Evolutionary conservation across 139 green algal species (phyloP).

Genomic region (Tetradesmus lagerheimii): DNA sequence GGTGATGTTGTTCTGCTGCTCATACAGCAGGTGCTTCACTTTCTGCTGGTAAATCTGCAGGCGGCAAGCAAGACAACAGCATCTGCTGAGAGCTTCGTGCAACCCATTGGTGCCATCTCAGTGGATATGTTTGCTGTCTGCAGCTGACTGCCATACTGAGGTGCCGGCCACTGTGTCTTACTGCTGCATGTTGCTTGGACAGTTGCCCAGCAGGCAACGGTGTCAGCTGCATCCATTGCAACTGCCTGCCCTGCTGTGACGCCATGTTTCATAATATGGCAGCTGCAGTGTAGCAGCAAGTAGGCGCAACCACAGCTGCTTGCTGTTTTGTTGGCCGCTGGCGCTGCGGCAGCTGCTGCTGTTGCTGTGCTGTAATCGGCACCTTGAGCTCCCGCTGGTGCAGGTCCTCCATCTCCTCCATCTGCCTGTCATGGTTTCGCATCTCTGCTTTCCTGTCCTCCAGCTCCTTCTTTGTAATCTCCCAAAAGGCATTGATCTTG

Average conservation of each 20-base stretch:
- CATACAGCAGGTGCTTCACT: constrained; percentile 96
- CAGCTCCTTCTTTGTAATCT: constrained; percentile 93
- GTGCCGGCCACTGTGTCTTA: too few species aligned
- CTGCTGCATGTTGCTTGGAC: too few species aligned
- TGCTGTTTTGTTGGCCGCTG: neutral
- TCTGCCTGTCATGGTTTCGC: constrained; percentile 89
- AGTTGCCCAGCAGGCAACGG: too few species aligned
- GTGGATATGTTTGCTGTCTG: too few species aligned
- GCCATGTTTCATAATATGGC: too few species aligned
- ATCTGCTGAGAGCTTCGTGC: neutral
- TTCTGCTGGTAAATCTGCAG: constrained; percentile 93
- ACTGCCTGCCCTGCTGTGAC: neutral
- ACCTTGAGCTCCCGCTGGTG: constrained; percentile 92
- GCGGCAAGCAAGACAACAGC: neutral
- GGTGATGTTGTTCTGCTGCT: constrained; percentile 92
- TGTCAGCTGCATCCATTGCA: too few species aligned
- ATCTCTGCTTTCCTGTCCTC: constrained; percentile 85
- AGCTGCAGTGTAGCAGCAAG: too few species aligned
- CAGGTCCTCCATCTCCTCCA: constrained; percentile 92
- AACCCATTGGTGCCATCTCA: too few species aligned
- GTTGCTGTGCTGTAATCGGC: neutral
- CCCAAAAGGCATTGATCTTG: constrained; percentile 95
- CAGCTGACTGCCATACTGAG: too few species aligned
- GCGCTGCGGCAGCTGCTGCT: too few species aligned
- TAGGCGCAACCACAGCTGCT: neutral